A percentile compares a stretch with the other conserved stretches of the same genome.
phyloP scores from a whole-genome alignment of 352 stramenopile genomes.

The Sclerospora graminicola region DNA sequence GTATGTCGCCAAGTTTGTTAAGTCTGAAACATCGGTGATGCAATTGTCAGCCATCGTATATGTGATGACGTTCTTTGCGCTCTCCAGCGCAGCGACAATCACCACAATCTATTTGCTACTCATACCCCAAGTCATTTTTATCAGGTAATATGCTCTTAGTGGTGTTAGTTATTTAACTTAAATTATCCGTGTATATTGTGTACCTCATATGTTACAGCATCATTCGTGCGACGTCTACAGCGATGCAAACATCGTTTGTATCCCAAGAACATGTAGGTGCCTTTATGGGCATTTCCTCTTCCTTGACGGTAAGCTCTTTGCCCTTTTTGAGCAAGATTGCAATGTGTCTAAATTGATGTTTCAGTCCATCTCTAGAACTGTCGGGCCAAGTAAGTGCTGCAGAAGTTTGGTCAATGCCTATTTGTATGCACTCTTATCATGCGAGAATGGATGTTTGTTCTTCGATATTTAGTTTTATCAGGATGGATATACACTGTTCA shows the following conservation, averaged over 20 bases:
- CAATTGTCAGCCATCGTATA: slow-evolving; percentile 59
- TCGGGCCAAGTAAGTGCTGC: slow-evolving; percentile 47
- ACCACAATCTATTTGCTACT: slow-evolving; percentile 43
- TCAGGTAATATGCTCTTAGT: slow-evolving; percentile 29
- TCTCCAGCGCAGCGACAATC: slow-evolving; percentile 41
- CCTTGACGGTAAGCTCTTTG: slow-evolving; percentile 40
- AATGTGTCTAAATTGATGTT: neutral
- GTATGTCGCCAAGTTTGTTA: slow-evolving; percentile 29
- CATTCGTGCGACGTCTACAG: slow-evolving; percentile 72
- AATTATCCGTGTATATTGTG: neutral
- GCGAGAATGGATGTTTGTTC: neutral
- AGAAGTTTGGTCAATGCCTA: neutral
- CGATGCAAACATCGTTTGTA: slow-evolving; percentile 63
- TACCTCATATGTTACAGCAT: slow-evolving; percentile 30
- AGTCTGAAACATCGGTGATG: slow-evolving; percentile 49
- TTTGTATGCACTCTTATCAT: neutral
- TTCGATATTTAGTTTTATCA: slow-evolving; percentile 44
- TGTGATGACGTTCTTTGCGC: slow-evolving; percentile 56
- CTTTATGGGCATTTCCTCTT: too few relatives aligned
- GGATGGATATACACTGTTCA: slow-evolving; percentile 63
- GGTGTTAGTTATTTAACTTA: neutral
- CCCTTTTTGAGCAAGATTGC: neutral
- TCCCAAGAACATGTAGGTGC: slow-evolving; percentile 54
- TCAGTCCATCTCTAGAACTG: slow-evolving; percentile 68
- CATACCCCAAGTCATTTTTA: slow-evolving; percentile 55